Conservation (phyloP, 1,284 basidiomycete species). For the Irpex sp. region DNA sequence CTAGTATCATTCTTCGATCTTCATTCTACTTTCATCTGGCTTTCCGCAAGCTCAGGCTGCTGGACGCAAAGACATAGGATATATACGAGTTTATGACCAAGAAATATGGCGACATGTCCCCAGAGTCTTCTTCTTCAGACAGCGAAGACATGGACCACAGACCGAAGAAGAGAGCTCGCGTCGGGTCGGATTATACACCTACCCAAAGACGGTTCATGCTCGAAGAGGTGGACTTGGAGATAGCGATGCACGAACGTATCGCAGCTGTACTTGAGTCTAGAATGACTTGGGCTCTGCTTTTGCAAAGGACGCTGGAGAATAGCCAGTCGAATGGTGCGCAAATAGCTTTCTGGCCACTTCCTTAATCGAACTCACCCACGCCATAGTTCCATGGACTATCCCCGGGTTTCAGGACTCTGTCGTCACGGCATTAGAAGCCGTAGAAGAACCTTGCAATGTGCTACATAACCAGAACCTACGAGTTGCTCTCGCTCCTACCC, state of each 20-base stretch:
- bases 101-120: not conserved
- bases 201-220: conserved; percentile 21
- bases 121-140: not conserved
- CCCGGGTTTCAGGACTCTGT: conserved; percentile 45
- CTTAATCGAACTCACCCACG: not conserved
- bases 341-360: too few relatives aligned
- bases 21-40: not conserved
- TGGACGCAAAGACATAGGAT: too few relatives aligned
- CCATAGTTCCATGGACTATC: not conserved
- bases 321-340: conserved; percentile 9
- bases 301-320: conserved; percentile 48
- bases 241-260: conserved; percentile 52
- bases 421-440: conserved; percentile 46
- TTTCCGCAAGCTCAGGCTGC: too few relatives aligned
- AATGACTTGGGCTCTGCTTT: conserved; percentile 57
- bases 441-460: conserved; percentile 47
- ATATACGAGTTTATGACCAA: not conserved
- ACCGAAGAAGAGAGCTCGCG: conserved; percentile 4
- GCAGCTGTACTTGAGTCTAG: conserved; percentile 52
- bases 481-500: conserved; percentile 14
- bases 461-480: conserved; percentile 40
- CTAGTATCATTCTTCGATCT: not conserved
- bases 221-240: conserved; percentile 61
- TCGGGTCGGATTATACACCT: not conserved
- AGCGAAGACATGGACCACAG: not conserved